Evolutionary conservation across 2,329 filamentous ascomycete species (phyloP), one percentile per base, ranked within the genome.

Genomic region (Dactylellina sp.): DNA sequence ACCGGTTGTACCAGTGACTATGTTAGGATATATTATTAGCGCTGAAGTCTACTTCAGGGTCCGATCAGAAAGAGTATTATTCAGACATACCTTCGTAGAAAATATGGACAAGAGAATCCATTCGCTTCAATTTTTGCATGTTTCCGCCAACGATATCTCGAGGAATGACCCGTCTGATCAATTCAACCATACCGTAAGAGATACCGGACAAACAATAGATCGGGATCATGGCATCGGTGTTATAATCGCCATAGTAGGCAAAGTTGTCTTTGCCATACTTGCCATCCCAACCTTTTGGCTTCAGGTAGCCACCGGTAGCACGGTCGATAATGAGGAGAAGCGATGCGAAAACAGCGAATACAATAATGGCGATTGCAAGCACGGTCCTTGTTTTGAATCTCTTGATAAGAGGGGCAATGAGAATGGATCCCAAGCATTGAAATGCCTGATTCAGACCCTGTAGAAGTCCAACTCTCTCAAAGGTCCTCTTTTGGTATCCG

Each of bases 141-240:
- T 85, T 82, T 37, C 84, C 84, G 20, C 84, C 84, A 0, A 85
- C 84, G 35, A 85, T 83, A 68, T 86, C 84, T 39, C 84, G 79
- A 1, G 84, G 84, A 40, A 86, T 85, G 47, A 85, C 83, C 37
- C 83, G 80, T 12, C 84, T 81, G 63, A 85, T 84, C 25, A 85
- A 80, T 77, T 86, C 84, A 11, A 85, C 83, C 84, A 85, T 85
- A 40, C 84, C 84, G 22, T 78, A 78, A 7, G 79, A 80, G 16
- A 84, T 79, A 24, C 83, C 83, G 12, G 80, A 80, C 22, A 83
- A 76, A 55, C 79, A 81, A 75, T 83, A 85, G 12, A 85, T 82
- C 6, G 84, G 83, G 39, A 85, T 84, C 77, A 85, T 84, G 18
- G 81, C 82, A 70, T 85, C 83, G 6, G 83, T 84, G 40, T 83